Percentiles rank a stretch among this genome's conserved stretches.
phyloP scores from a whole-genome alignment of 164 flowering plant genomes.

The Echeveria elegans region DNA sequence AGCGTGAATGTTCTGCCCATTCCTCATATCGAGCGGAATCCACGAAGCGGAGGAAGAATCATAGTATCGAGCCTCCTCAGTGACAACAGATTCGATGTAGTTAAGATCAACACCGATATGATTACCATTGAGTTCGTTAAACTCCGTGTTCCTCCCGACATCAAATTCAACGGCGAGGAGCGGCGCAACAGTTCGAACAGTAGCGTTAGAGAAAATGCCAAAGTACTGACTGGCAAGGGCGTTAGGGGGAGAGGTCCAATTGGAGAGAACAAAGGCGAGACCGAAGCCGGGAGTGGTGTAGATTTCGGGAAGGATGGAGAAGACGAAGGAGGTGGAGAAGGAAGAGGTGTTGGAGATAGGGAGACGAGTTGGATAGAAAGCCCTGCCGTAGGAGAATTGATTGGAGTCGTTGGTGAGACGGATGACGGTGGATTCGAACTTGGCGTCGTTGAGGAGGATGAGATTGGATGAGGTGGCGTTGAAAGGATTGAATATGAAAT shows the following conservation, averaged over 20 bases:
- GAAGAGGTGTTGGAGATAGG: slow-evolving; percentile 27
- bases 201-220: slow-evolving; percentile 51
- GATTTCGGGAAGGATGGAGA: slow-evolving; percentile 55
- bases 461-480: slow-evolving; percentile 25
- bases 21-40: slow-evolving; percentile 37
- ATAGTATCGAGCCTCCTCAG: slow-evolving; percentile 39
- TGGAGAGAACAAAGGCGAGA: slow-evolving; percentile 59
- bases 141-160: slow-evolving; percentile 59
- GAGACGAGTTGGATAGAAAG: slow-evolving; percentile 39
- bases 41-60: slow-evolving; percentile 23
- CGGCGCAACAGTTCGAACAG: slow-evolving; percentile 27
- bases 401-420: slow-evolving; percentile 58
- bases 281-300: slow-evolving; percentile 62
- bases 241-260: slow-evolving; percentile 42
- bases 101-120: slow-evolving; percentile 73
- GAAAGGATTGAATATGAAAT: slow-evolving; percentile 57
- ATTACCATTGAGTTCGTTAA: slow-evolving; percentile 58
- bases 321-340: slow-evolving; percentile 64
- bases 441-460: slow-evolving; percentile 39
- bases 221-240: slow-evolving; percentile 69
- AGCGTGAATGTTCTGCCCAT: slow-evolving; percentile 58
- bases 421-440: slow-evolving; percentile 43
- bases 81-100: slow-evolving; percentile 29
- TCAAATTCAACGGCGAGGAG: slow-evolving; percentile 79
- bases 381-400: slow-evolving; percentile 54